A percentile compares a stretch with the other conserved stretches of the same genome.
These are phyloP conservation scores for Favolaschia claudopus DNA, from an alignment of 768 basidiomycete genomes.

Conservation along the genomic window DNA sequence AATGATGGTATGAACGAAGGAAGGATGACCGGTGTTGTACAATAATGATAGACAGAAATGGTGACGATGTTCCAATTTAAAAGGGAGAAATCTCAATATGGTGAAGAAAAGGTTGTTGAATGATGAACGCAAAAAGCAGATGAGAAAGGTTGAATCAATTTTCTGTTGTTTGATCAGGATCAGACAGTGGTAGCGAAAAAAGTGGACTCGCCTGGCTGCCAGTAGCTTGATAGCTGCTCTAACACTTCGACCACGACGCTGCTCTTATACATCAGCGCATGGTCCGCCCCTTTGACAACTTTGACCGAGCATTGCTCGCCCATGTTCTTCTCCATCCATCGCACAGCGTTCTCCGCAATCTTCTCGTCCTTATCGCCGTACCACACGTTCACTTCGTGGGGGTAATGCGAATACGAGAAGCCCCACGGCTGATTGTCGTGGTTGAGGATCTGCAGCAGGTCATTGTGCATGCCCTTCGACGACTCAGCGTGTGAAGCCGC, in stretches of 20 bases:
- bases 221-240: slow-evolving; percentile 69
- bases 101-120: no score
- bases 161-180: slow-evolving; percentile 4
- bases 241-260: slow-evolving; percentile 86
- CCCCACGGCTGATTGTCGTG: slow-evolving; percentile 91
- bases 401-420: slow-evolving; percentile 85
- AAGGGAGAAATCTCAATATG: not conserved
- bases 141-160: slow-evolving; percentile 3
- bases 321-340: slow-evolving; percentile 93
- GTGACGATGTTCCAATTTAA: not conserved
- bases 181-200: slow-evolving; percentile 3
- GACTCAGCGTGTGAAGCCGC: slow-evolving; percentile 97
- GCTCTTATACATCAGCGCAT: slow-evolving; percentile 93
- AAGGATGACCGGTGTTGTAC: slow-evolving; percentile 12
- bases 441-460: slow-evolving; percentile 91
- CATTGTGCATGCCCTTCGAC: slow-evolving; percentile 87
- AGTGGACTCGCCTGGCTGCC: slow-evolving; percentile 44
- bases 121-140: not conserved
- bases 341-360: slow-evolving; percentile 88
- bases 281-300: slow-evolving; percentile 88
- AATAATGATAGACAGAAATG: slow-evolving; percentile 19
- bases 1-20: slow-evolving; percentile 9
- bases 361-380: slow-evolving; percentile 94
- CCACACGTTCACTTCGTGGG: slow-evolving; percentile 84
- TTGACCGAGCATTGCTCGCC: slow-evolving; percentile 76